Percentiles rank a stretch among this genome's conserved stretches.
These are phyloP conservation scores for Fragaria iinumae DNA, from an alignment of 306 rosid genomes.

Conservation along the genomic window DNA sequence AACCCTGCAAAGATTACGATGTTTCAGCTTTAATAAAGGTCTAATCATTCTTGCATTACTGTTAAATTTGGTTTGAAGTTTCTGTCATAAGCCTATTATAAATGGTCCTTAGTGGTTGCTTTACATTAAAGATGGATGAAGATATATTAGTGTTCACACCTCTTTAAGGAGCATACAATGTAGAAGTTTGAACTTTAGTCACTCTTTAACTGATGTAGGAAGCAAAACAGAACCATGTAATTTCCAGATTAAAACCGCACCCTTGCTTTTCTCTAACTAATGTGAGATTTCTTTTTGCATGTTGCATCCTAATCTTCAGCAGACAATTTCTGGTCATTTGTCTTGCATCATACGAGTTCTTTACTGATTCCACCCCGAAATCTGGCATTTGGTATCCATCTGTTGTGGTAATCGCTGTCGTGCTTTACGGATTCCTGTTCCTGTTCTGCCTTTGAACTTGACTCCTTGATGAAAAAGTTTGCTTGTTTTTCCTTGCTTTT, in stretches of 20 bases:
- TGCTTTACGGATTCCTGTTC: background rate
- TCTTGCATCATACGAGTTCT: background rate
- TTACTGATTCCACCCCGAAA: background rate
- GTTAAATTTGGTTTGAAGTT: background rate
- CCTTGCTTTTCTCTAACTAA: background rate
- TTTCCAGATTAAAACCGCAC: background rate
- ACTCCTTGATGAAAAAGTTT: background rate
- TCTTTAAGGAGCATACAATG: background rate
- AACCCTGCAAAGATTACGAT: background rate
- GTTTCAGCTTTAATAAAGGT: background rate
- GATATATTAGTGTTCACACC: background rate
- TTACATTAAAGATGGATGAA: background rate
- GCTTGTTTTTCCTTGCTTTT: background rate
- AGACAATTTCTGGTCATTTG: background rate
- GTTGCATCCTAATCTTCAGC: background rate
- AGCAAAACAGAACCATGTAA: background rate
- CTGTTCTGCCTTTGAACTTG: conserved; percentile 1
- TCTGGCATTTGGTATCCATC: background rate
- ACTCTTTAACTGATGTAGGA: background rate
- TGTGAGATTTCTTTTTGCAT: background rate
- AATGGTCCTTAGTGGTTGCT: background rate
- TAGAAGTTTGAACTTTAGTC: background rate
- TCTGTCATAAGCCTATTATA: background rate
- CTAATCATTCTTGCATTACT: background rate
- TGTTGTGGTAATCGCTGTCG: background rate